Evolutionary conservation across 2,329 filamentous ascomycete species (phyloP).

Genomic region (Cordyceps javanica): DNA sequence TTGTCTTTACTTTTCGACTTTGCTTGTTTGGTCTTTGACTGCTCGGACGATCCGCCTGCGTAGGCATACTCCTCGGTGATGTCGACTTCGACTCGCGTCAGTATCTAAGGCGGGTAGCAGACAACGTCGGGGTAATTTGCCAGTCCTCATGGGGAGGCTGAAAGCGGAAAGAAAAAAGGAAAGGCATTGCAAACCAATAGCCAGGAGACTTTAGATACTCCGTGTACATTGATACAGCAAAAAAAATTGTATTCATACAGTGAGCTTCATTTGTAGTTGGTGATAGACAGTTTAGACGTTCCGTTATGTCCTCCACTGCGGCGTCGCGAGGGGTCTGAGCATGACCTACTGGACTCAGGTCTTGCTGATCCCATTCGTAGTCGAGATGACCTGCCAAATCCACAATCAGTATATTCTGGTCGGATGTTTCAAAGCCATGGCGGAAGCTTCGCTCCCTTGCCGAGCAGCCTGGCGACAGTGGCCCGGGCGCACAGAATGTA

Average conservation of each 20-base stretch:
- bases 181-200: not conserved
- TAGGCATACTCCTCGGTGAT: constrained; percentile 19
- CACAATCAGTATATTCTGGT: not conserved
- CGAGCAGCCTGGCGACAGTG: not conserved
- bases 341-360: constrained; percentile 10
- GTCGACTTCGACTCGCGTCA: not conserved
- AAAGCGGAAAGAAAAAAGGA: not conserved
- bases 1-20: constrained; percentile 9
- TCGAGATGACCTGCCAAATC: constrained; percentile 19
- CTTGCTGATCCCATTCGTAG: constrained; percentile 21
- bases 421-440: no score
- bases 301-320: constrained; percentile 20
- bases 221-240: not conserved
- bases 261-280: constrained; percentile 16
- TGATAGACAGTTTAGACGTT: constrained; percentile 18
- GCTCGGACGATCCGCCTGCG: constrained; percentile 14
- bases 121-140: not conserved
- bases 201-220: not conserved
- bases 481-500: constrained; percentile 10
- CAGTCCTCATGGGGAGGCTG: not conserved
- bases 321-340: constrained; percentile 21
- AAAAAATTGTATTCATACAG: constrained; percentile 18
- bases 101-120: not conserved
- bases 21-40: not conserved
- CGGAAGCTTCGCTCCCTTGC: not conserved